Evolutionary conservation across 2,329 filamentous ascomycete genomes (phyloP), one percentile per base, ranked within the genome.

Genomic region (Alternaria sp.): DNA sequence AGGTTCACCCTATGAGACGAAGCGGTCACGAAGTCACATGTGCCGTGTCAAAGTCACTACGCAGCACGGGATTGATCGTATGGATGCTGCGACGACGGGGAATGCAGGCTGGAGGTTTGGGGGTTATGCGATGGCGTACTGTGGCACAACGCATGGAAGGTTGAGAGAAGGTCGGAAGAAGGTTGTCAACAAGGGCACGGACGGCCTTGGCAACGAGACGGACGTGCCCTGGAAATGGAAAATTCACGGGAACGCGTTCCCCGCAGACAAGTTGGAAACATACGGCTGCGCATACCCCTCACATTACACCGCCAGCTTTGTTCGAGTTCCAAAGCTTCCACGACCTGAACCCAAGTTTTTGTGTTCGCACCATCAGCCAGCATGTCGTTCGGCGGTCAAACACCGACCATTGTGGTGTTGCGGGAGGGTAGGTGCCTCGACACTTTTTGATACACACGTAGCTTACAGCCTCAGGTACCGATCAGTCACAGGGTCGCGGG

Each of bases 381-480:
- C 73, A 97, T 97, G 94, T 96, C 94, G 81, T 97, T 97, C 86
- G 93, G 93, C 85, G 94, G 94, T 81, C 95, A 97, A 84, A 96
- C 95, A 80, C 95, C 95, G 81, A 97, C 95, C 75, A 97, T 97
- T 81, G 93, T 98, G 83, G 94, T 98, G 86, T 89, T 98, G 79
- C 96, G 96, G 86, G 95, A 97, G 87, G 94, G 94, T 96, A 80
- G 81, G 90, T 86, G 73, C 59, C 67, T 68, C 43, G 61, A 57
- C 77, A 68, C 68, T 74, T 61, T 45, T 60, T 54, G 17, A 40
- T 51, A 50, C 26, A 25, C 17, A 45, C 26, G n/a, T 59, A 60
- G 59, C 74, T 79, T 58, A 79, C 57, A 44, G 49, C 40, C 58
- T 43, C 76, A 97, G 96, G 96, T 76, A 99, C 96, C 84, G 96